Evolutionary conservation across 768 basidiomycete genomes (phyloP).

Genomic region (Boletus reticulatus): DNA sequence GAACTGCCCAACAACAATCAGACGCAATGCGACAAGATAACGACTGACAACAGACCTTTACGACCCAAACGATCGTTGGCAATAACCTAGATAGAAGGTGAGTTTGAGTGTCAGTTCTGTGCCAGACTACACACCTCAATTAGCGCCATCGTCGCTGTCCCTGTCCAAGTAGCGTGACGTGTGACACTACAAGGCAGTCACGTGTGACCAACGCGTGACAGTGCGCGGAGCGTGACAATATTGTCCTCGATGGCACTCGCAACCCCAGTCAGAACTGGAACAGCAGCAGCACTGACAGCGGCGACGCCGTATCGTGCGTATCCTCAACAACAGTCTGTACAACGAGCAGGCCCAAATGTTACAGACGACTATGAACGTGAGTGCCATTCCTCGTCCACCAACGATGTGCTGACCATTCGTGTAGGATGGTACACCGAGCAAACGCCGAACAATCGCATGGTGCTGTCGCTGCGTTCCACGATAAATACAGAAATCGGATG

Average conservation of each 20-base stretch:
- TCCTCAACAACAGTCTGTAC: constrained; percentile 17
- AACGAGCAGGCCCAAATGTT: constrained; percentile 39
- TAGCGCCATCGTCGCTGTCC: constrained; percentile 43
- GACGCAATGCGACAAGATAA: not conserved
- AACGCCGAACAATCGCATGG: constrained; percentile 79
- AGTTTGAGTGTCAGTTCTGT: not conserved
- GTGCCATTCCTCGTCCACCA: constrained; percentile 16
- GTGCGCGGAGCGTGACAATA: constrained; percentile 15
- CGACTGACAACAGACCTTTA: constrained; percentile 58
- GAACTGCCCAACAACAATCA: constrained; percentile 52
- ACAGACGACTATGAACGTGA: constrained; percentile 79
- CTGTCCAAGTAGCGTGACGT: constrained; percentile 9
- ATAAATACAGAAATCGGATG: constrained; percentile 82
- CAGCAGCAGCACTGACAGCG: constrained; percentile 3
- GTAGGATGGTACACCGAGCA: constrained; percentile 87
- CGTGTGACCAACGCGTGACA: constrained; percentile 25
- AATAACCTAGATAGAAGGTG: constrained; percentile 59
- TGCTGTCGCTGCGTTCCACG: constrained; percentile 84
- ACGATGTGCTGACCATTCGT: constrained; percentile 5
- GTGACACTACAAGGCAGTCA: constrained; percentile 7
- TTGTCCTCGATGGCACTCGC: constrained; percentile 25
- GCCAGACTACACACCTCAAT: constrained; percentile 45
- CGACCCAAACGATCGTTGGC: constrained; percentile 94
- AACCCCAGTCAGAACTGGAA: constrained; percentile 29
- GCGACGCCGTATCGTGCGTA: constrained; percentile 27